Percentiles rank a stretch among this genome's conserved stretches.
These are phyloP conservation scores for Suhomyces choctaworum DNA, from an alignment of 1,139 yeast species.

Conservation along the genomic window DNA sequence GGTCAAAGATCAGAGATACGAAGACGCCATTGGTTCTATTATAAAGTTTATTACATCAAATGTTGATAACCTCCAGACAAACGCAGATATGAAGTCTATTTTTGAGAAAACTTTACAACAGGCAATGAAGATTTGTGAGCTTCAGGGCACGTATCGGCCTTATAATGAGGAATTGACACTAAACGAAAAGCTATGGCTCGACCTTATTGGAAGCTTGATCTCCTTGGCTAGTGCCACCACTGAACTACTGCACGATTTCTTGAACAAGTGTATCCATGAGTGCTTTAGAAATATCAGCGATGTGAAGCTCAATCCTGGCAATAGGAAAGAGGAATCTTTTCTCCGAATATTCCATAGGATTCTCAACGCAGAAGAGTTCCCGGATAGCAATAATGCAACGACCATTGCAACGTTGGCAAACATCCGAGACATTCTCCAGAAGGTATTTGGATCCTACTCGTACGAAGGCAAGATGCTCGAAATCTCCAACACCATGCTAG, in stretches of 20 bases:
- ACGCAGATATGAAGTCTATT: slow-evolving; percentile 7
- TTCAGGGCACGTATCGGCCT: slow-evolving; percentile 17
- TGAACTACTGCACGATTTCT: slow-evolving; percentile 23
- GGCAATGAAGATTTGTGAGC: slow-evolving; percentile 38
- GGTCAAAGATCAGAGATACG: slow-evolving; percentile 21
- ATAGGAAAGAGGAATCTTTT: slow-evolving; percentile 38
- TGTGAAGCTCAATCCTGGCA: slow-evolving; percentile 29
- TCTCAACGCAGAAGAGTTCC: slow-evolving; percentile 35
- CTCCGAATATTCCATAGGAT: slow-evolving; percentile 52
- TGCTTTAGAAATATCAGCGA: slow-evolving; percentile 53
- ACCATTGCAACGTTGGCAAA: slow-evolving; percentile 52
- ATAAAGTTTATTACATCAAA: slow-evolving; percentile 20
- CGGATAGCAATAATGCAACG: slow-evolving; percentile 14
- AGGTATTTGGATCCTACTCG: slow-evolving; percentile 62
- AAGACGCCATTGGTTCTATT: slow-evolving; percentile 31
- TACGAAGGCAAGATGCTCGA: slow-evolving; percentile 60
- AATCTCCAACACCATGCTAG: slow-evolving; percentile 55
- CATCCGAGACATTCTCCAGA: slow-evolving; percentile 60
- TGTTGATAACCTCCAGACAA: slow-evolving; percentile 12
- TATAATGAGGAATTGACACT: slow-evolving; percentile 22
- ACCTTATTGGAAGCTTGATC: slow-evolving; percentile 33
- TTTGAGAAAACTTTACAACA: slow-evolving; percentile 34
- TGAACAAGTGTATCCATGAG: slow-evolving; percentile 50
- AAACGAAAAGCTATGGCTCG: slow-evolving; percentile 44
- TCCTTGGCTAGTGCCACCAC: slow-evolving; percentile 22